phyloP scores from a whole-genome alignment of 805 yeast species.

The Ogataea pini region DNA sequence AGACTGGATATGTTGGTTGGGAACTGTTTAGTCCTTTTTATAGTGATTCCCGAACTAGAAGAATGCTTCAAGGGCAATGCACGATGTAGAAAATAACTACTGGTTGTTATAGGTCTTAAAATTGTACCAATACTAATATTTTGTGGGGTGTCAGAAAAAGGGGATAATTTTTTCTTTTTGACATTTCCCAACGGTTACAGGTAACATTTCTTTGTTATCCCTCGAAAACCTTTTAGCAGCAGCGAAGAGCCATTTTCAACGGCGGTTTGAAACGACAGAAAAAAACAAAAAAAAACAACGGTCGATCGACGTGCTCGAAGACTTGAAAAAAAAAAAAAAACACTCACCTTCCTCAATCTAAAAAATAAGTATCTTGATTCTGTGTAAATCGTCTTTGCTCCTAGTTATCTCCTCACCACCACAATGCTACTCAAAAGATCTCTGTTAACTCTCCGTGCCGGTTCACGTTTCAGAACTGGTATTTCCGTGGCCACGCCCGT shows the following conservation, averaged over 20 bases:
- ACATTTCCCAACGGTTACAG: background rate
- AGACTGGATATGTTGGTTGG: background rate
- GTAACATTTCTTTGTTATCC: background rate
- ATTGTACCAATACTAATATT: background rate
- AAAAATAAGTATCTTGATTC: no score
- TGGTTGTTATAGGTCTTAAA: background rate
- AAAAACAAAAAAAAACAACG: background rate
- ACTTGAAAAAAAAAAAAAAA: background rate
- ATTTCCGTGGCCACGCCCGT: background rate
- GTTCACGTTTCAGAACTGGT: background rate
- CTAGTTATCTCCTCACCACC: background rate
- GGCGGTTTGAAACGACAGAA: no score
- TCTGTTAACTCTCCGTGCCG: background rate
- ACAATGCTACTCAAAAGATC: slow-evolving; percentile 1
- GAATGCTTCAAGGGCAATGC: no score
- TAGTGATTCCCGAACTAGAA: background rate
- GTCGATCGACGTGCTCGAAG: slow-evolving; percentile 3
- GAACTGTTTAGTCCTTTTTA: background rate
- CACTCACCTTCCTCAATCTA: background rate
- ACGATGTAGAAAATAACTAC: background rate
- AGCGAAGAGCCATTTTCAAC: no score
- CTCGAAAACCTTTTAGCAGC: background rate
- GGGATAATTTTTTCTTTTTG: background rate
- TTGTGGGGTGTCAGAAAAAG: background rate
- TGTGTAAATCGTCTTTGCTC: no score